Base-by-base conservation (phyloP, 129 eudicot genomes). In the Escallonia rubra region DNA sequence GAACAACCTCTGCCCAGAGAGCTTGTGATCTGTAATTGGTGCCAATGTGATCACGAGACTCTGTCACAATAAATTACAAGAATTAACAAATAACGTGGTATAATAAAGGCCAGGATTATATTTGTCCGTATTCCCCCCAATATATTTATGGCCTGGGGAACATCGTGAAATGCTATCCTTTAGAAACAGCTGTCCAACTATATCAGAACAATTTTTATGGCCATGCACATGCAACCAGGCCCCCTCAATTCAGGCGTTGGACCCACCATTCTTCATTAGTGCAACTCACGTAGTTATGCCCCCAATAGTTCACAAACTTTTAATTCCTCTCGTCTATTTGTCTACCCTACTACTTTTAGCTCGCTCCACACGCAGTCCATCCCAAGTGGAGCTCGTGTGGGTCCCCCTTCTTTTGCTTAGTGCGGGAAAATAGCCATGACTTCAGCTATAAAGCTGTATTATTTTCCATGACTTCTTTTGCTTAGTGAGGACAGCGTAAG, bases 211-310 rank as follows among this genome's bases (percentile, higher is more conserved):
- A 48, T 59, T 46, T 59, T 41, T 23, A 67, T 50, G 50, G 57
- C 15, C 58, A 46, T 38, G 45, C 79, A 75, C 74, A 75, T 75
- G 79, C 73, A 51, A 59, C 71, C 2, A 16, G 50, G 46, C 14
- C 63, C 73, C 64, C 41, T 7, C 34, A 23, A 42, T 34, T 59
- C 55, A 67, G 11, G 47, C 40, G 13, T 12, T 8, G 71, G 71
- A 67, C 61, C 61, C 42, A 53, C 71, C 59, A 65, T 52, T 41
- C 3, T 47, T 47, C 56, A 64, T 15, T 44, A 38, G 56, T 23
- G 1, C 0, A 23, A 23, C 34, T 23, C 34, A 23, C 34, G 34
- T 23, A 23, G 23, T 39, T 12, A 61, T 3, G 7, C 50, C 8
- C 8, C 47, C 47, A 62, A 62, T n/a, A 62, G 4, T 62, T 43